Evolutionary conservation across 2,329 filamentous ascomycete genomes (phyloP).

Genomic region (Cyanodermella asteris): DNA sequence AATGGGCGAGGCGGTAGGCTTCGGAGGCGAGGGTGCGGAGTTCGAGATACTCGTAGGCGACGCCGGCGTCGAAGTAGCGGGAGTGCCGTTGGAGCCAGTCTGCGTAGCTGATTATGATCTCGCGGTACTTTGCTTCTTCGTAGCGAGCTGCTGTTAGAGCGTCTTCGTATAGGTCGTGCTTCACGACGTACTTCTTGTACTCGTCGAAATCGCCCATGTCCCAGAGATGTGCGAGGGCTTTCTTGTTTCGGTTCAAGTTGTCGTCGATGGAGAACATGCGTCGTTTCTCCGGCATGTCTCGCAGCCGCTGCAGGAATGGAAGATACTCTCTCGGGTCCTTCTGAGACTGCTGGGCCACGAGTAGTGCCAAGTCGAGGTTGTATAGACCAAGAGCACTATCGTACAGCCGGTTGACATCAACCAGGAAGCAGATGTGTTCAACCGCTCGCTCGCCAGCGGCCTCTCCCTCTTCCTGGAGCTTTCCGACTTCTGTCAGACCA

Average conservation of each 20-base stretch:
- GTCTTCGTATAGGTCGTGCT: conserved; percentile 56
- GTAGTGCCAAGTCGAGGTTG: conserved; percentile 66
- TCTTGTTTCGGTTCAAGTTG: conserved; percentile 51
- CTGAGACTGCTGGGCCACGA: conserved; percentile 89
- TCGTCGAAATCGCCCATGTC: conserved; percentile 55
- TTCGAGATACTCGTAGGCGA: conserved; percentile 66
- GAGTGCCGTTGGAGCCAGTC: conserved; percentile 53
- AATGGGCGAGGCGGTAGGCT: conserved; percentile 63
- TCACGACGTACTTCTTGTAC: conserved; percentile 52
- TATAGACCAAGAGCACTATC: conserved; percentile 80
- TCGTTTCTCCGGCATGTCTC: conserved; percentile 47
- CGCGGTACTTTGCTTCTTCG: conserved; percentile 40
- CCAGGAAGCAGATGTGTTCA: conserved; percentile 92
- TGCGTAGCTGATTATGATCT: conserved; percentile 60
- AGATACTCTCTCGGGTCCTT: conserved; percentile 89
- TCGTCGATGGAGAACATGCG: conserved; percentile 75
- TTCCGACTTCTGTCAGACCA: conserved; percentile 57
- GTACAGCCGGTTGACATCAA: conserved; percentile 80
- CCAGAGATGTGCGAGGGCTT: conserved; percentile 60
- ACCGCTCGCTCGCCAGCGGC: conserved; percentile 68
- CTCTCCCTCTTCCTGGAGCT: conserved; percentile 43
- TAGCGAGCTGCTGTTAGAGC: conserved; percentile 72
- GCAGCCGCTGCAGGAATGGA: conserved; percentile 75
- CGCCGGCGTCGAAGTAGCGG: conserved; percentile 63
- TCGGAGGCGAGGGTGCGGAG: conserved; percentile 54